Percentiles rank a stretch among this genome's conserved stretches.
These are phyloP conservation scores for Epichloe elymi DNA, from an alignment of 2,329 filamentous ascomycete genomes.

Conservation along the genomic window DNA sequence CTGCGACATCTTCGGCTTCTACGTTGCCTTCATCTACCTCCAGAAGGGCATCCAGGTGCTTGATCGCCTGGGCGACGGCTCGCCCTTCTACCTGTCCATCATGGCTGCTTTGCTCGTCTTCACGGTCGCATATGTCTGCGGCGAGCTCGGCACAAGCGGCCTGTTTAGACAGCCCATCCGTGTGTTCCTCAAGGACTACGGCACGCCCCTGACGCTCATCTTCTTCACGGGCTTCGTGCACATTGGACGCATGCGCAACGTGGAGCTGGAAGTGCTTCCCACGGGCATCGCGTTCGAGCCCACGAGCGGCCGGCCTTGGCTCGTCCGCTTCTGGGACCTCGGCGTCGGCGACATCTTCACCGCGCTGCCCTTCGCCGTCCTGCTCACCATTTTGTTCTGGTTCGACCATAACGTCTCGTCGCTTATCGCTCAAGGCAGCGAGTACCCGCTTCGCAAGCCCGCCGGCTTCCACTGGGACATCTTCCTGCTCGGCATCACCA, in stretches of 20 bases:
- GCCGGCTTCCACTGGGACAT: slow-evolving; percentile 80
- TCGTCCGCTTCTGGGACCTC: slow-evolving; percentile 73
- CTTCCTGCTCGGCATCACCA: slow-evolving; percentile 68
- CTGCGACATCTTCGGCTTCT: slow-evolving; percentile 90
- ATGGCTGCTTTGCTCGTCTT: slow-evolving; percentile 66
- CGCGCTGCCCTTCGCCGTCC: slow-evolving; percentile 73
- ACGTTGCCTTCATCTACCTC: slow-evolving; percentile 82
- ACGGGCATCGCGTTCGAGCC: slow-evolving; percentile 69
- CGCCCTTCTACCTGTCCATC: slow-evolving; percentile 67
- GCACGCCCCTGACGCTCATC: slow-evolving; percentile 66
- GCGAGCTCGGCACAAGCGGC: slow-evolving; percentile 54
- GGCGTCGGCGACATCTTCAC: slow-evolving; percentile 61
- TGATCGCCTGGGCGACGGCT: slow-evolving; percentile 53
- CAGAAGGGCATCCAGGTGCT: slow-evolving; percentile 85
- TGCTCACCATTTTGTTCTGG: slow-evolving; percentile 76
- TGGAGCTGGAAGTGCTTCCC: slow-evolving; percentile 58
- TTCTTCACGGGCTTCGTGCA: slow-evolving; percentile 89
- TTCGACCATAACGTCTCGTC: slow-evolving; percentile 85
- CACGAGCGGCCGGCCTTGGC: slow-evolving; percentile 59
- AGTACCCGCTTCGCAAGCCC: slow-evolving; percentile 69
- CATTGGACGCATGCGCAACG: slow-evolving; percentile 64
- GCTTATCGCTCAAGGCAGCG: slow-evolving; percentile 69
- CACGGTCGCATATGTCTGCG: slow-evolving; percentile 61
- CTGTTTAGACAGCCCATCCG: slow-evolving; percentile 64
- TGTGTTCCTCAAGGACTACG: slow-evolving; percentile 81